Evolutionary conservation across 2,329 filamentous ascomycete species (phyloP).

Genomic region (Verticillium nonalfalfae): DNA sequence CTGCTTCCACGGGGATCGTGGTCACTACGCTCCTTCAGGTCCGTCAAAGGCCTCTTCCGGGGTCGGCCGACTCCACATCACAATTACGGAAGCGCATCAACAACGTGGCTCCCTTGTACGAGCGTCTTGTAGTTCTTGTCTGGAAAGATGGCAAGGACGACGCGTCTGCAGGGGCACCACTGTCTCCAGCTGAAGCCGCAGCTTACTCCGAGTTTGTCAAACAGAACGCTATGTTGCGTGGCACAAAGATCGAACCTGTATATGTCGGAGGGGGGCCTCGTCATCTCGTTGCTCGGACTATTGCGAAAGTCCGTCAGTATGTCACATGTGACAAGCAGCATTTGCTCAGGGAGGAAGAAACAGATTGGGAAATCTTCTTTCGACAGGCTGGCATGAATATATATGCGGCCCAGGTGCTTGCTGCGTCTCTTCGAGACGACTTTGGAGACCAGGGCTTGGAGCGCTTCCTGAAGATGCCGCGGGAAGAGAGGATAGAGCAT

Average conservation of each 20-base stretch:
- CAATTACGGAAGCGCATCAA: constrained; percentile 50
- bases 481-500: not conserved
- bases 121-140: constrained; percentile 61
- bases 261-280: constrained; percentile 44
- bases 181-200: constrained; percentile 32
- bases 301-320: not conserved
- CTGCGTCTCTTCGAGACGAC: constrained; percentile 16
- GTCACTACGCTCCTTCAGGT: constrained; percentile 65
- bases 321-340: constrained; percentile 17
- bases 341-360: constrained; percentile 30
- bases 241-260: constrained; percentile 27
- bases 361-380: constrained; percentile 30
- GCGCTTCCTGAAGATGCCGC: constrained; percentile 21
- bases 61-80: constrained; percentile 25
- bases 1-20: constrained; percentile 62
- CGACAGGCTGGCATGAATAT: constrained; percentile 28
- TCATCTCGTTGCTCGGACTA: constrained; percentile 48
- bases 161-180: constrained; percentile 20
- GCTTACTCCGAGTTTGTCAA: constrained; percentile 41
- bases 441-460: constrained; percentile 20
- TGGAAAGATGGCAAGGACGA: constrained; percentile 45
- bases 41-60: constrained; percentile 64
- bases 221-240: constrained; percentile 9
- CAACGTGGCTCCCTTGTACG: constrained; percentile 53
- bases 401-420: constrained; percentile 25